phyloP scores from a whole-genome alignment of 495 filamentous ascomycete species.

The Friedmanniomyces simplex region DNA sequence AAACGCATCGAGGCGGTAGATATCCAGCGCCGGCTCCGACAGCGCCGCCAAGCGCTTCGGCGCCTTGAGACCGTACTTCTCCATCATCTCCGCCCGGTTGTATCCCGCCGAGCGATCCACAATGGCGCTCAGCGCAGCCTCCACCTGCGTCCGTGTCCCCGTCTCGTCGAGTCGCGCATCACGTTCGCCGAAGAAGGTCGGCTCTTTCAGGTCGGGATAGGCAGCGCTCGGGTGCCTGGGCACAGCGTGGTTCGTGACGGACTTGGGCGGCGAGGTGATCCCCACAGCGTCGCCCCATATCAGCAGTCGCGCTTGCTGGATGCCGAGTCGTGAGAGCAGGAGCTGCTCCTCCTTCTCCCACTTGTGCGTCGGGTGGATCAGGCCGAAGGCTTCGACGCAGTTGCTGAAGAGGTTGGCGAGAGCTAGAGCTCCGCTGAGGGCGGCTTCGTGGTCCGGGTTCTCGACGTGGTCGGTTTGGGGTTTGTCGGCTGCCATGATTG shows the following conservation, averaged over 20 bases:
- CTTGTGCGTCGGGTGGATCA: slow-evolving; percentile 25
- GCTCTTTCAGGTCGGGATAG: slow-evolving; percentile 27
- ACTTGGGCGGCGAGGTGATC: slow-evolving; percentile 25
- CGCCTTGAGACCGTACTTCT: slow-evolving; percentile 26
- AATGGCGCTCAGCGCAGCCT: slow-evolving; percentile 13
- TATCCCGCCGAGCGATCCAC: slow-evolving; percentile 13
- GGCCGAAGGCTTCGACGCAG: slow-evolving; percentile 30
- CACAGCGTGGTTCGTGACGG: slow-evolving; percentile 26
- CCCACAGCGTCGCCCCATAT: slow-evolving; percentile 31
- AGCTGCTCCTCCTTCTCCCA: slow-evolving; percentile 25
- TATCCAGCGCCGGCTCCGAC: slow-evolving; percentile 25
- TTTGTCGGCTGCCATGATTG: slow-evolving; percentile 8
- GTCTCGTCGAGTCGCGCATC: slow-evolving; percentile 26
- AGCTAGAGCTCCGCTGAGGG: slow-evolving; percentile 23
- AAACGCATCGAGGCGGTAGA: slow-evolving; percentile 28
- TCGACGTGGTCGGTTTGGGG: slow-evolving; percentile 2
- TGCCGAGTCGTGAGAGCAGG: slow-evolving; percentile 25
- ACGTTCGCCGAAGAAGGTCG: slow-evolving; percentile 26
- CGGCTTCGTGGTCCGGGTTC: slow-evolving; percentile 19
- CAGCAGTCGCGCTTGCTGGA: slow-evolving; percentile 30
- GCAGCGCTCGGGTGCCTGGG: slow-evolving; percentile 25
- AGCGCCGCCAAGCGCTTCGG: slow-evolving; percentile 22
- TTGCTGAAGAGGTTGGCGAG: slow-evolving; percentile 30
- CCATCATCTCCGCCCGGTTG: slow-evolving; percentile 27
- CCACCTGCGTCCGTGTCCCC: slow-evolving; percentile 16